phyloP scores from a whole-genome alignment of 108 stramenopile genomes.

The Nitzschia inconspicua region DNA sequence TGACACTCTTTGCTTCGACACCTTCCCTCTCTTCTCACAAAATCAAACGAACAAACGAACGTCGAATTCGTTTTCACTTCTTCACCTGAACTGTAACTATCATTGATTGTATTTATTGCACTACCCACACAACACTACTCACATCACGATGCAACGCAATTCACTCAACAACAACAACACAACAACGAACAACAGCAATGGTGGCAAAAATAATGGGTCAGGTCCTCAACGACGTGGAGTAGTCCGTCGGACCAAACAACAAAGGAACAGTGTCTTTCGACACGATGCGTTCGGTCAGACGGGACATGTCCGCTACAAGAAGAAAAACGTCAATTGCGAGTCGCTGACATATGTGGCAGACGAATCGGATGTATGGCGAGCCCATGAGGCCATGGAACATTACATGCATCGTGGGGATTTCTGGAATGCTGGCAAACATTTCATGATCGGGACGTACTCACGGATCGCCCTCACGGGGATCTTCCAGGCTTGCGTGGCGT shows the following conservation, averaged over 20 bases:
- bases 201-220: neutral
- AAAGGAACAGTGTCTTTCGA: neutral
- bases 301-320: neutral
- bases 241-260: too few relatives aligned
- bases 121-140: neutral
- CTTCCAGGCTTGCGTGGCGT: conserved; percentile 34
- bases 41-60: too few relatives aligned
- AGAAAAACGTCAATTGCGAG: conserved; percentile 14
- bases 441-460: conserved; percentile 17
- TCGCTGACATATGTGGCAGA: conserved; percentile 29
- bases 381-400: conserved; percentile 25
- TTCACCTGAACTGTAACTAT: too few relatives aligned
- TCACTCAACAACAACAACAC: neutral
- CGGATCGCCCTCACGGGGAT: conserved; percentile 25
- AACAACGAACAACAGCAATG: neutral
- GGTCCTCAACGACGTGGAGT: neutral
- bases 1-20: too few relatives aligned
- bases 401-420: conserved; percentile 25
- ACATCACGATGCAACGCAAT: neutral
- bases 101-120: too few relatives aligned
- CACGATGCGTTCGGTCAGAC: neutral
- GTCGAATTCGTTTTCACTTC: too few relatives aligned
- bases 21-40: too few relatives aligned
- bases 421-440: conserved; percentile 39
- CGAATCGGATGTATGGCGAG: conserved; percentile 42